A percentile compares a stretch with the other conserved stretches of the same genome.
Evolutionary conservation across 2,329 filamentous ascomycete genomes (phyloP).

Genomic region (Talaromyces sp.): DNA sequence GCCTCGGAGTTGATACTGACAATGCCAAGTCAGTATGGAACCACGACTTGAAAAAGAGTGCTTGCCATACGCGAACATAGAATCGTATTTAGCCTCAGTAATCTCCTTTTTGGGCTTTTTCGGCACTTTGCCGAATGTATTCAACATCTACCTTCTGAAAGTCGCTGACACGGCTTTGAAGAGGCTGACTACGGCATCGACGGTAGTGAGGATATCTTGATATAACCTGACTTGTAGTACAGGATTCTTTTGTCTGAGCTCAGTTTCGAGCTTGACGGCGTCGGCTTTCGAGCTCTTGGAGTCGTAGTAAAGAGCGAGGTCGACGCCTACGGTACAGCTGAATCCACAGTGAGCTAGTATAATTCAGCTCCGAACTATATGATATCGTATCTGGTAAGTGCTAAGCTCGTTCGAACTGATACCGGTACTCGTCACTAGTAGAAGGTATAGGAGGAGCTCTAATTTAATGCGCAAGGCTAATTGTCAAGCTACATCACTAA

Average conservation of each 20-base stretch:
- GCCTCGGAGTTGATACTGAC: slow-evolving; percentile 46
- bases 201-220: slow-evolving; percentile 44
- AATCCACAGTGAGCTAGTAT: background rate
- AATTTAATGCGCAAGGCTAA: background rate
- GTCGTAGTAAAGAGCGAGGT: slow-evolving; percentile 43
- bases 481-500: too few species aligned
- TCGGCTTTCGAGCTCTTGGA: slow-evolving; percentile 39
- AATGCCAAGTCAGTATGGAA: background rate
- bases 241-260: slow-evolving; percentile 35
- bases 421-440: background rate
- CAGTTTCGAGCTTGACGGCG: slow-evolving; percentile 35
- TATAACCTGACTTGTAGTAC: slow-evolving; percentile 39
- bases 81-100: slow-evolving; percentile 46
- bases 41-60: background rate
- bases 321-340: slow-evolving; percentile 25
- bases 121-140: slow-evolving; percentile 50
- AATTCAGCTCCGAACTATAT: background rate
- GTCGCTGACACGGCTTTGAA: slow-evolving; percentile 41
- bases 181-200: slow-evolving; percentile 39
- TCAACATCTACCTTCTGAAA: slow-evolving; percentile 49
- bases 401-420: background rate
- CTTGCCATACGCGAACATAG: slow-evolving; percentile 44
- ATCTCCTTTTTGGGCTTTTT: slow-evolving; percentile 48
- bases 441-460: background rate
- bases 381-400: background rate